Percentiles rank a stretch among this genome's conserved stretches.
These are phyloP conservation scores for Cryptococcus sp. DNA, from an alignment of 1,284 basidiomycete genomes.

Conservation along the genomic window DNA sequence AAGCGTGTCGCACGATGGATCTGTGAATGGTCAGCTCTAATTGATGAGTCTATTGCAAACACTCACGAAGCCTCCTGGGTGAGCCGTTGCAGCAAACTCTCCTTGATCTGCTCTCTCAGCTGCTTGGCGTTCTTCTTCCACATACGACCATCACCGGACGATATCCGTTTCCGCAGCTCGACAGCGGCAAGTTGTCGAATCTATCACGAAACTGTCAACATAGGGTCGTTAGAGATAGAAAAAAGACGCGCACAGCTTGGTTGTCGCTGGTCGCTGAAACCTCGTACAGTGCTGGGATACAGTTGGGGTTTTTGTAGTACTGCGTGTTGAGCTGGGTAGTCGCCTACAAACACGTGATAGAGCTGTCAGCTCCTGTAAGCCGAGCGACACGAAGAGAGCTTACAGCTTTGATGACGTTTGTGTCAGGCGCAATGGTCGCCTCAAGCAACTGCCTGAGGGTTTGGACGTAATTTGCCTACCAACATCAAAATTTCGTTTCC, in stretches of 20 bases:
- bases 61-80: conserved; percentile 75
- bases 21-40: conserved; percentile 52
- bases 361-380: conserved; percentile 10
- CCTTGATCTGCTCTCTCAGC: conserved; percentile 82
- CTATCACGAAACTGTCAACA: conserved; percentile 53
- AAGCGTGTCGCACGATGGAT: conserved; percentile 82
- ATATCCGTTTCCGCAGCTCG: conserved; percentile 91
- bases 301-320: conserved; percentile 86
- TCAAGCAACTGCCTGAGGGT: conserved; percentile 79
- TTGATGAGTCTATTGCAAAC: background rate
- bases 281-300: conserved; percentile 87
- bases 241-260: conserved; percentile 45
- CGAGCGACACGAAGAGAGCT: conserved; percentile 41
- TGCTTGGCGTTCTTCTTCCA: conserved; percentile 76
- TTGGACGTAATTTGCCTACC: conserved; percentile 56
- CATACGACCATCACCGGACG: conserved; percentile 74
- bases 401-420: conserved; percentile 81
- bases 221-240: background rate
- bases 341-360: conserved; percentile 60
- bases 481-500: background rate
- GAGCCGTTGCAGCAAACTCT: conserved; percentile 75
- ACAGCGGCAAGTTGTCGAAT: conserved; percentile 98
- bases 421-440: conserved; percentile 83
- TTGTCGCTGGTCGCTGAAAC: conserved; percentile 85
- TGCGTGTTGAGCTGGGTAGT: conserved; percentile 87